Base-by-base conservation (phyloP, 805 yeast species). In the Wickerhamiella sergipiensis region DNA sequence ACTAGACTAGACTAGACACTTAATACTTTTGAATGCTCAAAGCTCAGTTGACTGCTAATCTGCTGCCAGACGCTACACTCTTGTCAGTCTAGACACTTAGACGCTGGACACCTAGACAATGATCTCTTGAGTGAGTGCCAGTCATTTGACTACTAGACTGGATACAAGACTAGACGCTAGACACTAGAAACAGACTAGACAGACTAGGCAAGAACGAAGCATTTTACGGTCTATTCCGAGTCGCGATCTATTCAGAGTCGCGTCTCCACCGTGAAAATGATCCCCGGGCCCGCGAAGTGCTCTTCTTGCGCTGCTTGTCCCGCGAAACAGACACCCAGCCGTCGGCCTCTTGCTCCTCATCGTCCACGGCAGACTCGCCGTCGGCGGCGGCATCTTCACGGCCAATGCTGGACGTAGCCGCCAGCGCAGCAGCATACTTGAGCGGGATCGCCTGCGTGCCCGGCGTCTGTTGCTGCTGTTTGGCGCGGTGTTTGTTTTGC, bases 291-390 rank as follows among this genome's bases (percentile, higher is more conserved):
- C 48, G 43, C 50, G 53, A 55, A 50, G 44, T 39, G 22, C 56
- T 51, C 51, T 50, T 58, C 40, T 52, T 52, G 18, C 55, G 51
- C n/a, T 50, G 55, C 53, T 54, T 54, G 45, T 48, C 50, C 46
- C 50, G 59, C 43, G 42, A 48, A 4, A 60, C 64, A 13, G 57
- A 47, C 38, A 53, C 53, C 64, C 64, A 60, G 31, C 62, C 64
- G 44, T 56, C 63, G 39, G 58, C 61, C 19, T 44, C 60, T 17
- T 8, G 57, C 19, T 38, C 57, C 36, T 52, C 56, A 18, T 52
- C 57, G 19, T 45, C 55, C 9, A 48, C 58, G 3, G 47, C 55
- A 19, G 46, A 49, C 2, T 31, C 50, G 21, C 48, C 47, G 29
- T 33, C 50, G 22, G 43, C 54, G 2, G 43, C 50, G n/a, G 43